Percentiles rank a stretch among this genome's conserved stretches.
Conservation (phyloP, 1,284 basidiomycete species). For the Apiotrichum porosum region DNA sequence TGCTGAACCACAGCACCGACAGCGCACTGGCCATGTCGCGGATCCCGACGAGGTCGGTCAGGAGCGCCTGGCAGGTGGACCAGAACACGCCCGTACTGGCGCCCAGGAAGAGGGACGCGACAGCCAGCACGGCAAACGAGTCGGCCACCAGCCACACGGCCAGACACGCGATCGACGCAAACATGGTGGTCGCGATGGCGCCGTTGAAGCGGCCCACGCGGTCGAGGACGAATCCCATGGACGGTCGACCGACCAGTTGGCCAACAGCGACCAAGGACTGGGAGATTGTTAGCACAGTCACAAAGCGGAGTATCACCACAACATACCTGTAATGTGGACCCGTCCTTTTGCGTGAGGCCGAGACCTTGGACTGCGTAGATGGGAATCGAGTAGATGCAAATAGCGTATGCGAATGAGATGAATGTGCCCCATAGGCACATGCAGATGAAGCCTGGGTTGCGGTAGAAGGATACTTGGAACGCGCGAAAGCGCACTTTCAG, state of each 20-base stretch:
- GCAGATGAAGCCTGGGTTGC: constrained; percentile 36
- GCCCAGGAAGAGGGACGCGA: constrained; percentile 49
- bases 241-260: constrained; percentile 50
- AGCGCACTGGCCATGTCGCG: constrained; percentile 47
- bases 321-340: constrained; percentile 36
- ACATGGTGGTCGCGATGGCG: constrained; percentile 42
- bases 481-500: constrained; percentile 25
- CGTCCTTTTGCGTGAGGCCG: constrained; percentile 48
- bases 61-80: constrained; percentile 14
- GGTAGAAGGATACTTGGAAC: constrained; percentile 30
- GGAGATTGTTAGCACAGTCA: not conserved
- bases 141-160: constrained; percentile 49
- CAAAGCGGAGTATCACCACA: not conserved
- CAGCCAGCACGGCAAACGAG: constrained; percentile 44
- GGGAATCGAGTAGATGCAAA: constrained; percentile 49
- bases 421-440: constrained; percentile 31
- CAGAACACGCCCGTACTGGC: constrained; percentile 25
- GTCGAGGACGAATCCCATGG: constrained; percentile 45
- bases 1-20: constrained; percentile 47
- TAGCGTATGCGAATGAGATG: constrained; percentile 47
- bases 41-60: constrained; percentile 33
- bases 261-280: constrained; percentile 49
- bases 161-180: constrained; percentile 47
- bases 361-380: constrained; percentile 48
- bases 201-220: constrained; percentile 48